Evolutionary conservation across 2,329 filamentous ascomycete species (phyloP).

Genomic region (Parafenestella ontariensis): DNA sequence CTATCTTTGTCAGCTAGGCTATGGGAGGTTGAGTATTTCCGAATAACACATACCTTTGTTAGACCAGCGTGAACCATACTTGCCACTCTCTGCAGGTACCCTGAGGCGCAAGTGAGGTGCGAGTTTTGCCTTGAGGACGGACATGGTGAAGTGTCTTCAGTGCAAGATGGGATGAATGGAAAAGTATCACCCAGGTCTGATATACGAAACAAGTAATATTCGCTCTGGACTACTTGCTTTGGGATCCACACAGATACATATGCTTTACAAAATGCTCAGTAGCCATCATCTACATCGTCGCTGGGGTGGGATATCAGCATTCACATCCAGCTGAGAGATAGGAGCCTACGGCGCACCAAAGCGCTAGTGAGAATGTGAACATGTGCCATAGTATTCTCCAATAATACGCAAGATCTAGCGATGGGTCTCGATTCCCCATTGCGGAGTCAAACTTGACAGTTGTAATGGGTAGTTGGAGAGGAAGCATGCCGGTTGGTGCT

Average conservation of each 20-base stretch:
- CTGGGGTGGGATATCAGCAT: conserved; percentile 5
- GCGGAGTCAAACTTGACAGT: neutral
- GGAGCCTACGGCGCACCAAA: conserved; percentile 20
- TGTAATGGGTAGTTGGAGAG: neutral
- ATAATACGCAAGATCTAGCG: neutral
- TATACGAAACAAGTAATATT: neutral
- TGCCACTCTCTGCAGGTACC: conserved; percentile 50
- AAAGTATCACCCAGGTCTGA: neutral
- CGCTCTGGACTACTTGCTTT: neutral
- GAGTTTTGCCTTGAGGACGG: conserved; percentile 47
- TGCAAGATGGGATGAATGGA: neutral
- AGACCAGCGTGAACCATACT: conserved; percentile 56
- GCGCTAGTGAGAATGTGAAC: conserved; percentile 2
- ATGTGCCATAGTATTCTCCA: neutral
- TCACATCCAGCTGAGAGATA: conserved; percentile 17
- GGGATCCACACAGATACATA: conserved; percentile 3
- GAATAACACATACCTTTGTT: conserved; percentile 54
- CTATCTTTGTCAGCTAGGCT: conserved; percentile 7
- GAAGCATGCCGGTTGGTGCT: conserved; percentile 1
- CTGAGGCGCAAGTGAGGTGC: conserved; percentile 48
- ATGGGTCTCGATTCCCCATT: neutral
- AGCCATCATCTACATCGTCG: neutral
- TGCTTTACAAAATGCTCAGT: neutral
- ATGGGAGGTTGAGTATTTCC: neutral
- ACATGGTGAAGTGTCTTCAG: conserved; percentile 24